Percentiles rank a stretch among this genome's conserved stretches.
Conservation (phyloP, 2,329 filamentous ascomycete genomes). For the Fusarium algeriense region DNA sequence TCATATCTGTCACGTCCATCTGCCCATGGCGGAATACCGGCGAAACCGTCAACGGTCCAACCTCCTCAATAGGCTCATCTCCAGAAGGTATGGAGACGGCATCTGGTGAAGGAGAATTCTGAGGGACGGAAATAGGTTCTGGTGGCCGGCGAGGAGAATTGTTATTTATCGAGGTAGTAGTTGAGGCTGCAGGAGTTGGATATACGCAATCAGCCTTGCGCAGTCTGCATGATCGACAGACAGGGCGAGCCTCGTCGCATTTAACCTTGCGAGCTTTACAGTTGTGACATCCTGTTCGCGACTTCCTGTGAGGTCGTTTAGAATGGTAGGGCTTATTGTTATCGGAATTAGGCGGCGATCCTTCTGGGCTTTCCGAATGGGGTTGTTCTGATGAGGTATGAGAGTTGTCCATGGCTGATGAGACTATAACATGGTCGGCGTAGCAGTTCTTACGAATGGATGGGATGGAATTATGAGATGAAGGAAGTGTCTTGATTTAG, state of each 20-base stretch:
- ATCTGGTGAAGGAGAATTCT: conserved; percentile 17
- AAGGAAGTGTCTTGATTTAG: neutral
- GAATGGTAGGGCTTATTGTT: conserved; percentile 50
- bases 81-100: conserved; percentile 15
- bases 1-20: conserved; percentile 61
- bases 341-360: conserved; percentile 19
- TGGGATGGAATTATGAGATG: neutral
- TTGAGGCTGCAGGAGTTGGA: conserved; percentile 39
- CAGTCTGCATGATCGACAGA: conserved; percentile 62
- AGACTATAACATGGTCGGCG: conserved; percentile 6
- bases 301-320: conserved; percentile 69
- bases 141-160: conserved; percentile 7
- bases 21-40: conserved; percentile 50
- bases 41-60: conserved; percentile 36
- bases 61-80: conserved; percentile 23
- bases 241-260: conserved; percentile 65
- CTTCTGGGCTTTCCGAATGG: conserved; percentile 29
- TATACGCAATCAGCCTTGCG: conserved; percentile 64
- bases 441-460: neutral
- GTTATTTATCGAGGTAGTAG: neutral
- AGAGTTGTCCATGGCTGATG: conserved; percentile 23
- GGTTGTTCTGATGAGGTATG: conserved; percentile 1
- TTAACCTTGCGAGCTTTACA: conserved; percentile 62
- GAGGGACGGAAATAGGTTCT: neutral
- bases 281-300: conserved; percentile 64